phyloP scores from a whole-genome alignment of 1,284 basidiomycete genomes.

The Cystobasidium sp. region DNA sequence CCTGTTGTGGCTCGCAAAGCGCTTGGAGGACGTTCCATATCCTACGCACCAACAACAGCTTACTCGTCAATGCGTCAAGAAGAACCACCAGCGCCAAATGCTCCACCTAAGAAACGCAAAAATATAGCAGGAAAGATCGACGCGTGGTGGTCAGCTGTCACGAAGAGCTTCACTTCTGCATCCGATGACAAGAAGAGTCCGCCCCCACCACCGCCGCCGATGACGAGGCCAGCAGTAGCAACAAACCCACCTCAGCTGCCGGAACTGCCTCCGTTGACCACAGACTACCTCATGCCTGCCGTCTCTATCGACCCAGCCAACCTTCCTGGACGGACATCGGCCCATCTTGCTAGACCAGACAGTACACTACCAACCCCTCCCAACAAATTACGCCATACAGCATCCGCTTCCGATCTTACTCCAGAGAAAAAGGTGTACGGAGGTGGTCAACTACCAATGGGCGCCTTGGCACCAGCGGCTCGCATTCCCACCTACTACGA shows the following conservation, averaged over 20 bases:
- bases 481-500: constrained; percentile 23
- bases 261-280: constrained; percentile 5
- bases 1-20: background rate
- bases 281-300: constrained; percentile 12
- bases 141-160: constrained; percentile 55
- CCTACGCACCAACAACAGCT: constrained; percentile 27
- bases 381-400: constrained; percentile 45
- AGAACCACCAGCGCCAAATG: constrained; percentile 18
- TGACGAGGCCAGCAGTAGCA: constrained; percentile 1
- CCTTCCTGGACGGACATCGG: constrained; percentile 44
- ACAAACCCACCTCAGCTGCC: background rate
- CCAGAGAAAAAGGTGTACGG: constrained; percentile 13
- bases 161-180: constrained; percentile 51
- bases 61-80: constrained; percentile 20
- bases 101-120: constrained; percentile 59
- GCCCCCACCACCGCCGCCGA: constrained; percentile 22
- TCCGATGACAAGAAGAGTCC: constrained; percentile 39
- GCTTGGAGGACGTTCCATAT: constrained; percentile 10
- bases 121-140: constrained; percentile 55
- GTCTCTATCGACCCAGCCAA: constrained; percentile 24
- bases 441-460: constrained; percentile 14
- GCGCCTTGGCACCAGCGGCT: constrained; percentile 51
- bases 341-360: constrained; percentile 42
- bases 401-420: constrained; percentile 48
- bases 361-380: constrained; percentile 19